Evolutionary conservation across 164 flowering plant genomes (phyloP), one percentile per base, ranked within the genome.

Genomic region (Sextonia rubra): DNA sequence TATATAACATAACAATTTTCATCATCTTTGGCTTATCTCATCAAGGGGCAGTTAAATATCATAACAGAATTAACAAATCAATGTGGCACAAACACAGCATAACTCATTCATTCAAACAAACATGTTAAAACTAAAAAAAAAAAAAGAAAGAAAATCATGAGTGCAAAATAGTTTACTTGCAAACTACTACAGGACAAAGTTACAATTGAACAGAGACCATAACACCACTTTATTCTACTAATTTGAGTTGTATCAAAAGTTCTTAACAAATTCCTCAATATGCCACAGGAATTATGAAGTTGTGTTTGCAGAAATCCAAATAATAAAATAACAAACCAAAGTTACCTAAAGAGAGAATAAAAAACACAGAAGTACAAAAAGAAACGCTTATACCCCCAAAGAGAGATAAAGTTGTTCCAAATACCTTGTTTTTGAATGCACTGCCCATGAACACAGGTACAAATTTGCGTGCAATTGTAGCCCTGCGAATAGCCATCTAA

Each of bases 361-460:
- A 55, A 55, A 47, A 26, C 24, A 44, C 24, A 37, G 44, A 37
- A 37, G 44, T 8, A 37, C 44, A 37, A 37, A 9, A 9, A 37
- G 44, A 37, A 37, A 37, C 44, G 44, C 44, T 8, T 7, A 37
- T 37, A 5, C 44, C 44, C 44, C 44, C 2, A 37, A 67, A 3
- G 18, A 25, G 25, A 60, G 27, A 32, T 7, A 68, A 66, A 66
- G 20, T 18, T 29, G 14, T 25, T 69, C 26, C 17, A 62, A 44
- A 3, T 83, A 96, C 99, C 98, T 96, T 96, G 83, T 96, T 96
- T 78, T 96, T 96, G 77, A 96, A 93, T 60, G 99, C 99, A 83
- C 98, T 96, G 11, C 99, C 99, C 99, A 96, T 96, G 77, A 91
- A 96, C 67, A 96, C 97, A 47, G 99, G 99, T 48, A 96, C 80